Evolutionary conservation across 441 rosid genomes (phyloP).

Genomic region (Gossypium laxum): DNA sequence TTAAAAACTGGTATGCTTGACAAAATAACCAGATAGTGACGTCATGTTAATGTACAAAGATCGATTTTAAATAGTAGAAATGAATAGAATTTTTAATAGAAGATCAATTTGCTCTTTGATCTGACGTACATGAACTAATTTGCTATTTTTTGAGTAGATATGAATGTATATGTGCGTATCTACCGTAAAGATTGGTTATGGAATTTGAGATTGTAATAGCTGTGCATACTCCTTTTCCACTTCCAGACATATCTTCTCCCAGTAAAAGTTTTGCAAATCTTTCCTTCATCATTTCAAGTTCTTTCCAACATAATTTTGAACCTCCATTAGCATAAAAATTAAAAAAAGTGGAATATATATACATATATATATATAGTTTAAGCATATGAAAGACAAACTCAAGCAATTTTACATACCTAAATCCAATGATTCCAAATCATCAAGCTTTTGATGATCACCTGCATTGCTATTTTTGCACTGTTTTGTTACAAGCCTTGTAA

Average conservation of each 20-base stretch:
- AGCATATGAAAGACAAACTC: background rate
- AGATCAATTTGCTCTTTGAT: no score
- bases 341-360: no score
- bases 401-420: constrained; percentile 30
- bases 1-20: no score
- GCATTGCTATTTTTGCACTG: constrained; percentile 18
- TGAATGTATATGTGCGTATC: background rate
- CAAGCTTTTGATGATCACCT: constrained; percentile 26
- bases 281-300: constrained; percentile 57
- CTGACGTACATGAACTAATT: no score
- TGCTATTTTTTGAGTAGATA: background rate
- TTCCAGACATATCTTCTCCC: constrained; percentile 71
- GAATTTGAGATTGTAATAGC: constrained; percentile 58
- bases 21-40: no score
- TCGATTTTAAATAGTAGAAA: no score
- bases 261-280: constrained; percentile 56
- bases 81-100: no score
- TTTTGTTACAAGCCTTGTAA: constrained; percentile 27
- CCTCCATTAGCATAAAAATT: background rate
- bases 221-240: constrained; percentile 61
- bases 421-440: constrained; percentile 34
- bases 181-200: constrained; percentile 66
- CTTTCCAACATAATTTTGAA: constrained; percentile 21
- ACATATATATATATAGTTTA: background rate
- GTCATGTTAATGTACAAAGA: background rate